Percentiles rank a stretch among this genome's conserved stretches.
Conservation (phyloP, 768 basidiomycete genomes). For the Naganishia randhawae region DNA sequence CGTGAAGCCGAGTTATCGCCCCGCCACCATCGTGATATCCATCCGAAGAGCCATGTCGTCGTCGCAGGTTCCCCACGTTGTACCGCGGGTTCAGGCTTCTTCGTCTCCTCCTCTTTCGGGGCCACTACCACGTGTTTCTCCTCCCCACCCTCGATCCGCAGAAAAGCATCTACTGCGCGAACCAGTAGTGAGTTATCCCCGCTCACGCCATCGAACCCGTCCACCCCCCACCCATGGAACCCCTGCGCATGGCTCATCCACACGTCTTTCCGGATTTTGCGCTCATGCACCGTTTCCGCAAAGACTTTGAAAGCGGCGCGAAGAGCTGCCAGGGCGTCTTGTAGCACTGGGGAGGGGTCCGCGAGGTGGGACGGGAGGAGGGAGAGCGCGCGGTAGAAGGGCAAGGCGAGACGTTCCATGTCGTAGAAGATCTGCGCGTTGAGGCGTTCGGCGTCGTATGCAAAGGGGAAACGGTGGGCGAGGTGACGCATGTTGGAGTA, state of each 20-base stretch:
- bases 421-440: constrained; percentile 28
- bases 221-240: constrained; percentile 30
- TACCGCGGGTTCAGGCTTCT: background rate
- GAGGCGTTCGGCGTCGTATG: constrained; percentile 26
- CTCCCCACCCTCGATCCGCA: constrained; percentile 20
- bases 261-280: constrained; percentile 24
- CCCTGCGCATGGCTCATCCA: constrained; percentile 32
- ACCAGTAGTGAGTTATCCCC: constrained; percentile 29
- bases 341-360: constrained; percentile 8
- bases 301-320: constrained; percentile 28
- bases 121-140: background rate
- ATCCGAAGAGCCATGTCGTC: constrained; percentile 22
- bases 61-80: background rate
- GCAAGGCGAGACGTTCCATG: constrained; percentile 27
- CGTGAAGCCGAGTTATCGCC: no score
- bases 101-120: background rate
- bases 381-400: constrained; percentile 26
- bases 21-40: no score
- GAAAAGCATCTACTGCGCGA: constrained; percentile 28
- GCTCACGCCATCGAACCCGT: constrained; percentile 27
- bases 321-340: constrained; percentile 12
- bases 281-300: constrained; percentile 25
- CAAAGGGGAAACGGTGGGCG: constrained; percentile 7
- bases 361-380: background rate
- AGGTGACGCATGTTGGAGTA: constrained; percentile 30